Conservation (phyloP, 768 basidiomycete genomes). For the Butyriboletus loyo region DNA sequence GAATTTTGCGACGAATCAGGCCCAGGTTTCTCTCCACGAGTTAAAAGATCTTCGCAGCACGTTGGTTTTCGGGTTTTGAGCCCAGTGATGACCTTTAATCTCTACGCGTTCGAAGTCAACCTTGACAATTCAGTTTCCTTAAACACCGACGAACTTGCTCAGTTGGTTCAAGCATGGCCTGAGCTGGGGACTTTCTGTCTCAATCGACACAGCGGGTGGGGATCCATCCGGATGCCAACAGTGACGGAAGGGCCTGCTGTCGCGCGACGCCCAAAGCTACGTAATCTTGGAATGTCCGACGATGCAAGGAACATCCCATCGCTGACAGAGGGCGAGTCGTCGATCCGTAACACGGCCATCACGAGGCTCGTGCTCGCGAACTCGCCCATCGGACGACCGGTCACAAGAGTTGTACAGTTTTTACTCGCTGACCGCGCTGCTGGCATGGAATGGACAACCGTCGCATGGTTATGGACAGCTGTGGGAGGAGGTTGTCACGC, state of each 20-base stretch:
- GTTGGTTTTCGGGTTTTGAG: not conserved
- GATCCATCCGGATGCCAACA: too few species aligned
- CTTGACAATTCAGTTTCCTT: not conserved
- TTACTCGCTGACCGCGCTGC: not conserved
- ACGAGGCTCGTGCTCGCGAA: not conserved
- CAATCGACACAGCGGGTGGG: not conserved
- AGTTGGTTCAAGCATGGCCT: slow-evolving; percentile 1
- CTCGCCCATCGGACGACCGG: slow-evolving; percentile 2
- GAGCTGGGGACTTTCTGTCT: not conserved
- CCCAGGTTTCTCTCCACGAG: not conserved
- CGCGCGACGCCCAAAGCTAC: not conserved
- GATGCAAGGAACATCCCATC: slow-evolving; percentile 3
- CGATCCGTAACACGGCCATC: not conserved
- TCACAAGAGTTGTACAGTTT: not conserved
- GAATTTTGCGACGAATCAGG: not conserved
- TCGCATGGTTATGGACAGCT: not conserved
- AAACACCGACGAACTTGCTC: slow-evolving; percentile 2
- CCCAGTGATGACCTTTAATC: slow-evolving; percentile 3
- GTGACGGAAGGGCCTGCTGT: too few species aligned
- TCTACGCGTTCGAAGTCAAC: not conserved
- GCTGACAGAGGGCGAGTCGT: not conserved
- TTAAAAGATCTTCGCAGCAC: too few species aligned
- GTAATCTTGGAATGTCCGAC: not conserved
- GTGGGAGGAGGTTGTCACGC: not conserved
- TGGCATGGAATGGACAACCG: not conserved